phyloP scores from a whole-genome alignment of 768 basidiomycete genomes.

The Lyophyllum decastes region DNA sequence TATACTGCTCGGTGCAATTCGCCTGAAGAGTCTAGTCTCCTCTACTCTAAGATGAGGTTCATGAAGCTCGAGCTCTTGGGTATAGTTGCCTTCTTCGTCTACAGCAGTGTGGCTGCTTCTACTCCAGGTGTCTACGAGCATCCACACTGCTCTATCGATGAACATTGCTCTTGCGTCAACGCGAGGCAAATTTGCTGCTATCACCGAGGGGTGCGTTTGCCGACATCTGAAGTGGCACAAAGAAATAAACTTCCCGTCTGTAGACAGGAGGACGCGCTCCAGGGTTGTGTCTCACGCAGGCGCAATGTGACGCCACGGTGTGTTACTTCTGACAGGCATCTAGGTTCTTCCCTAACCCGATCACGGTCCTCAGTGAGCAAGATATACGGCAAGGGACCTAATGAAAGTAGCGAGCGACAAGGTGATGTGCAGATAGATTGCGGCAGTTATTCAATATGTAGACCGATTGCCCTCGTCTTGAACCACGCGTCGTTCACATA shows the following conservation, averaged over 20 bases:
- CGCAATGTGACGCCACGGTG: slow-evolving; percentile 3
- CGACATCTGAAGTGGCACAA: background rate
- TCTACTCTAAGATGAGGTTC: background rate
- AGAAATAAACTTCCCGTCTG: background rate
- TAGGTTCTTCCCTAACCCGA: background rate
- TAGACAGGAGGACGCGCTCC: slow-evolving; percentile 1
- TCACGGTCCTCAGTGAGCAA: background rate
- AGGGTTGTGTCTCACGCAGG: slow-evolving; percentile 1
- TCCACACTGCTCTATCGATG: background rate
- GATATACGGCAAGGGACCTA: background rate
- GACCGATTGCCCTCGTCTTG: too few relatives aligned
- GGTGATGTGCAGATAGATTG: too few relatives aligned
- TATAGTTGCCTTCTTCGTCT: background rate
- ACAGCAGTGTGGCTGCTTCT: background rate
- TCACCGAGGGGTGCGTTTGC: slow-evolving; percentile 2
- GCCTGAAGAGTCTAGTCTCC: background rate
- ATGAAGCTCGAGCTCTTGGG: background rate
- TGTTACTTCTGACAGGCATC: background rate
- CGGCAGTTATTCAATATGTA: too few relatives aligned
- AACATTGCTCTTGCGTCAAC: background rate
- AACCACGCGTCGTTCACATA: too few relatives aligned
- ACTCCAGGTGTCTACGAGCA: background rate
- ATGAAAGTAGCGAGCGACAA: too few relatives aligned
- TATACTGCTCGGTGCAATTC: background rate
- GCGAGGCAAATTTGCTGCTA: slow-evolving; percentile 1